Evolutionary conservation across 495 filamentous ascomycete genomes (phyloP).

Genomic region (Penicillium atrosanguineum): DNA sequence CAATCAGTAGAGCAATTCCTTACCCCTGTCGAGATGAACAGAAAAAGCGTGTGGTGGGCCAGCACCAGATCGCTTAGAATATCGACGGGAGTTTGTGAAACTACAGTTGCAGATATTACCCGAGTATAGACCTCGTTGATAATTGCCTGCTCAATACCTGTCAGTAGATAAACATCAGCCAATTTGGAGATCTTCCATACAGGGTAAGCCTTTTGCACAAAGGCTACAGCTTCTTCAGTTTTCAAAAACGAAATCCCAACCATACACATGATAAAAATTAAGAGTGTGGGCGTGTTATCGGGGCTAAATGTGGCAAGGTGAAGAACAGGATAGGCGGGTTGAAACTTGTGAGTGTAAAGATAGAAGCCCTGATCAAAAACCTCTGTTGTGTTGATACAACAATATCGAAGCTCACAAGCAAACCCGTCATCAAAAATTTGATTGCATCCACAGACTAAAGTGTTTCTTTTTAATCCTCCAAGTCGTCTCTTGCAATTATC

Average conservation of each 20-base stretch:
- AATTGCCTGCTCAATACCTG: neutral
- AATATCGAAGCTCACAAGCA: constrained; percentile 1
- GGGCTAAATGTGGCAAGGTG: constrained; percentile 2
- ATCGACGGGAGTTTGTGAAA: neutral
- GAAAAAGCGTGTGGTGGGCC: constrained; percentile 8
- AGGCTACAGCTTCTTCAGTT: constrained; percentile 4
- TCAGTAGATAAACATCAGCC: neutral
- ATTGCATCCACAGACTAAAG: constrained; percentile 2
- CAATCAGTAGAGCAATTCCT: neutral
- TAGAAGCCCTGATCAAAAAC: constrained; percentile 10
- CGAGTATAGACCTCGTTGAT: neutral
- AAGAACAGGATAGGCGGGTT: constrained; percentile 6
- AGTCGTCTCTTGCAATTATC: constrained; percentile 1
- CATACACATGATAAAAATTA: constrained; percentile 10
- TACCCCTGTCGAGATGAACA: constrained; percentile 11
- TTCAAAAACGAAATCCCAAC: constrained; percentile 10
- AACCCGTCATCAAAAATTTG: neutral
- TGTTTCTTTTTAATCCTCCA: neutral
- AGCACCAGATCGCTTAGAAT: constrained; percentile 2
- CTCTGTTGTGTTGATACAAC: constrained; percentile 7
- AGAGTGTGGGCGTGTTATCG: neutral
- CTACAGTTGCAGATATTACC: neutral
- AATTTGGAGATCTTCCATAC: neutral
- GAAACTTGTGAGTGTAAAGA: constrained; percentile 7
- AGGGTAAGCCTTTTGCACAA: constrained; percentile 4